Percentiles rank a stretch among this genome's conserved stretches.
Conservation (phyloP, 352 stramenopile genomes). For the Globisporangium takayamanum region DNA sequence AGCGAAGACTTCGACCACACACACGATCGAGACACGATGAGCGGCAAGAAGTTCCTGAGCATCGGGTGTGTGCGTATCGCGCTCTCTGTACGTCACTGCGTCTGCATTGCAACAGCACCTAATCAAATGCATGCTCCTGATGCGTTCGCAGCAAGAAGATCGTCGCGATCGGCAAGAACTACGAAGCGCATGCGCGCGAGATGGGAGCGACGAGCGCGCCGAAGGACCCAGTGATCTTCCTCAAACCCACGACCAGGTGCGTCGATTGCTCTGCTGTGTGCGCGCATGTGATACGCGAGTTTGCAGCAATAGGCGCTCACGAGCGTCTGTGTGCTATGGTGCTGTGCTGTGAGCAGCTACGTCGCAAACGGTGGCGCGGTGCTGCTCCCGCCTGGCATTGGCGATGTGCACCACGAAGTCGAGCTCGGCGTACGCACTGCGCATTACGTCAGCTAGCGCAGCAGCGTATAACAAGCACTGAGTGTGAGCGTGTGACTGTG, state of each 20-base stretch:
- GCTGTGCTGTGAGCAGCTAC: slow-evolving; percentile 28
- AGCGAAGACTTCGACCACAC: too few relatives aligned
- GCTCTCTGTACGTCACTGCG: neutral
- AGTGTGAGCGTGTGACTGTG: neutral
- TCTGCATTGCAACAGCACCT: neutral
- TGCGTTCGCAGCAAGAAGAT: slow-evolving; percentile 59
- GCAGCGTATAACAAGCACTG: neutral
- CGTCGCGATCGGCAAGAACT: slow-evolving; percentile 82
- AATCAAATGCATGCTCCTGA: neutral
- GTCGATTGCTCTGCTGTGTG: neutral
- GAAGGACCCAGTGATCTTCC: slow-evolving; percentile 73
- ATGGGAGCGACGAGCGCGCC: slow-evolving; percentile 59
- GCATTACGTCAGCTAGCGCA: neutral
- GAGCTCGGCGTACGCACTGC: slow-evolving; percentile 51
- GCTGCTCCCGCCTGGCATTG: slow-evolving; percentile 57
- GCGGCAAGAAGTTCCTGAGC: slow-evolving; percentile 48
- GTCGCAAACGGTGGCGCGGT: slow-evolving; percentile 51
- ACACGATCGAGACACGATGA: slow-evolving; percentile 1
- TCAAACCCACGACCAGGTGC: slow-evolving; percentile 71
- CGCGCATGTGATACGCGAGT: too few relatives aligned
- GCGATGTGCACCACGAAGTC: slow-evolving; percentile 80
- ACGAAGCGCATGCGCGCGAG: slow-evolving; percentile 73
- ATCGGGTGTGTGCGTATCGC: slow-evolving; percentile 24
- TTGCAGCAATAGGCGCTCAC: neutral
- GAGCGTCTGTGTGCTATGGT: neutral